Percentiles rank a stretch among this genome's conserved stretches.
Conservation (phyloP, 805 yeast species). For the Saturnispora sekii region DNA sequence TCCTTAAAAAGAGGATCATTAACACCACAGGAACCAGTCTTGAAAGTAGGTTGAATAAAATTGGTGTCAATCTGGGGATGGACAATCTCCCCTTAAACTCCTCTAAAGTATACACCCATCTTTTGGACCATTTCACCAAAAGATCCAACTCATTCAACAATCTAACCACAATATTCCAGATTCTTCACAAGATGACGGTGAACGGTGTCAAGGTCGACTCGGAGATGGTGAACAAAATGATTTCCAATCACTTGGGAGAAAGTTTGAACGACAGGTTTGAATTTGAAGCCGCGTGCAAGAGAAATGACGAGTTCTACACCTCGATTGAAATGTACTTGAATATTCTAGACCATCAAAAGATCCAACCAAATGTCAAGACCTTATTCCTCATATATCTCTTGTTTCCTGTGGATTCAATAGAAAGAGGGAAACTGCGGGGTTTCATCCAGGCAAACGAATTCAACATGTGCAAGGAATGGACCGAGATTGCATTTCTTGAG, state of each 20-base stretch:
- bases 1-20: slow-evolving; percentile 8
- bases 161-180: not conserved
- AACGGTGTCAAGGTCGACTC: slow-evolving; percentile 1
- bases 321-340: not conserved
- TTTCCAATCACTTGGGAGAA: slow-evolving; percentile 5
- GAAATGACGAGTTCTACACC: not conserved
- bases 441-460: not conserved
- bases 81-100: slow-evolving; percentile 4
- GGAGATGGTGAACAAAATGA: slow-evolving; percentile 4
- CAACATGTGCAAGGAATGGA: not conserved
- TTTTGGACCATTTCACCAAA: slow-evolving; percentile 8
- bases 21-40: not conserved
- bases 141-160: slow-evolving; percentile 1
- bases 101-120: not conserved
- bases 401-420: slow-evolving; percentile 6
- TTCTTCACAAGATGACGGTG: slow-evolving; percentile 5
- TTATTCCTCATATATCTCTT: slow-evolving; percentile 1
- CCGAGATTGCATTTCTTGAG: slow-evolving; percentile 3
- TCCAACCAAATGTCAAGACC: slow-evolving; percentile 3
- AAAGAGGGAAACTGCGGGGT: not conserved
- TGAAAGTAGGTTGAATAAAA: not conserved
- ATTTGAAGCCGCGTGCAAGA: not conserved
- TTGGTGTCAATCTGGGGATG: not conserved
- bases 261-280: slow-evolving; percentile 1
- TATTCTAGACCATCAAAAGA: not conserved